Evolutionary conservation across 345 rosid species (phyloP), one percentile per base, ranked within the genome.

Genomic region (Alliaria petiolata): DNA sequence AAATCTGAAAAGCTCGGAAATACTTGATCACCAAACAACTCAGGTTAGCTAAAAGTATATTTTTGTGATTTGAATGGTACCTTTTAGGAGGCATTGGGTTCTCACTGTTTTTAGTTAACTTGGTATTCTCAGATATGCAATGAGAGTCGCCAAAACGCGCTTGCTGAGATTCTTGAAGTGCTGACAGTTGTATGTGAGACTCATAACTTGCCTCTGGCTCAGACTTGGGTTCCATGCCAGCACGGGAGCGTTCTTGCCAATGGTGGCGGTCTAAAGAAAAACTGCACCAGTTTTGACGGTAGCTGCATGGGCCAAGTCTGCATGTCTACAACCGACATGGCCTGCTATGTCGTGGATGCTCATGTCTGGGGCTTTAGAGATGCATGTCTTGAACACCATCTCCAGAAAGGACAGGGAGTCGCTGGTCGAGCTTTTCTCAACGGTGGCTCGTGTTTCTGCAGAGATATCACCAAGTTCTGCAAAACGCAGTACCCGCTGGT

Each of bases 151-250:
- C 92, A 88, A 79, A 87, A 84, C 66, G 98, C 97, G 1, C 82
- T 93, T 71, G 87, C 90, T 20, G 97, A 90, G 73, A 93, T 93
- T 79, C 79, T 90, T 55, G 98, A 93, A 90, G 88, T 93, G 72
- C 73, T 90, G 75, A 85, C 97, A n/a, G 86, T 83, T 63, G 86
- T 85, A 13, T 90, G 98, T 31, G 98, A 93, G 80, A 85, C 92
- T 26, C 84, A 88, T 76, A 90, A 90, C 69, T 77, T 93, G 56
- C 97, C 97, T 66, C 73, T 93, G 82, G 98, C 98, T 78, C 98
- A 93, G 83, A 93, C 98, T 47, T 93, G 98, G 98, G 87, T 93
- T 59, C 96, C 98, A 12, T 93, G 98, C 80, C 83, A 81, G 87
- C 97, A 90, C 54, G 87, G 96, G 13, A 87, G 85, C 53, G 90